phyloP scores from a whole-genome alignment of 2,329 filamentous ascomycete genomes.

The Stemphylium vesicarium region DNA sequence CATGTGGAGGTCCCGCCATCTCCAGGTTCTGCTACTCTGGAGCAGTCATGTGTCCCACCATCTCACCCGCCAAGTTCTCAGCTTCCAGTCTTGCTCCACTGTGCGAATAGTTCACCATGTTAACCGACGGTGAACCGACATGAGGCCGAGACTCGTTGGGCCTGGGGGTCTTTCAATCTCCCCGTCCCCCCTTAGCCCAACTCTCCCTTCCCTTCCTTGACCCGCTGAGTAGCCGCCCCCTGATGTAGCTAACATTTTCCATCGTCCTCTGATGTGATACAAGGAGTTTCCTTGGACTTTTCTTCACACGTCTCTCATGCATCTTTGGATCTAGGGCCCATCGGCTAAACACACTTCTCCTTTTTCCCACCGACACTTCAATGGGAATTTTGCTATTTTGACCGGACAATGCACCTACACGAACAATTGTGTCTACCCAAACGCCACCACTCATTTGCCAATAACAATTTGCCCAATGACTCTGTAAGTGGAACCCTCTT shows the following conservation, averaged over 20 bases:
- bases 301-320: no score
- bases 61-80: neutral
- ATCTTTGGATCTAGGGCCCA: no score
- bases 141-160: neutral
- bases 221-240: neutral
- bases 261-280: neutral
- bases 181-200: neutral
- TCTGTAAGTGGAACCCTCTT: neutral
- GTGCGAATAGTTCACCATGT: neutral
- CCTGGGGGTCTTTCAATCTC: neutral
- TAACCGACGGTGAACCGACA: neutral
- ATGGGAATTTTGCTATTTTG: no score
- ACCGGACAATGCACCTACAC: neutral
- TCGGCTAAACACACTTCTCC: no score
- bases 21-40: constrained; percentile 2
- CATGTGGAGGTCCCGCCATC: constrained; percentile 9
- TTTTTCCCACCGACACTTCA: no score
- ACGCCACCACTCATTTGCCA: neutral
- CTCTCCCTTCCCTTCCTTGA: neutral
- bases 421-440: neutral
- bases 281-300: neutral
- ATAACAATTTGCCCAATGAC: neutral
- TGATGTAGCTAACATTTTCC: neutral
- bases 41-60: constrained; percentile 14
- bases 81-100: neutral